Conservation (phyloP, 148 eudicot genomes). For the Camellia japonica region DNA sequence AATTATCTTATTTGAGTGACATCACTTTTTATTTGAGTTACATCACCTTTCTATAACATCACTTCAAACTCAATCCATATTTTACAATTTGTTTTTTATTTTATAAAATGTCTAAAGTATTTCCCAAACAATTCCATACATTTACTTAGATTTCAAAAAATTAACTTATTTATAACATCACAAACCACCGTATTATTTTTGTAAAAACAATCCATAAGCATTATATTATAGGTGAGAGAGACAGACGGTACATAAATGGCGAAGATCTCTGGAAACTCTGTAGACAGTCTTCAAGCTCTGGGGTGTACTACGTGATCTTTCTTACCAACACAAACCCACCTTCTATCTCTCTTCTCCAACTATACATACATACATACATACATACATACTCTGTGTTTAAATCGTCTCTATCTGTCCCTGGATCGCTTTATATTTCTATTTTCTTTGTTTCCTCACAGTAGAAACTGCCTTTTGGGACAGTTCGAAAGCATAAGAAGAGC, state of each 20-base stretch:
- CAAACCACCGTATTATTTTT: too few species aligned
- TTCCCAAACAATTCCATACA: too few species aligned
- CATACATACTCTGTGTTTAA: conserved; percentile 5
- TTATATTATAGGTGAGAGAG: not conserved
- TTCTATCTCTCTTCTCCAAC: not conserved
- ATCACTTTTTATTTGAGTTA: too few species aligned
- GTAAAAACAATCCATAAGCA: not conserved
- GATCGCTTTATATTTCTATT: conserved; percentile 3
- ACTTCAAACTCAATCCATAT: too few species aligned
- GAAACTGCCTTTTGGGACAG: conserved; percentile 19
- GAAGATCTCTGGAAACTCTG: conserved; percentile 24
- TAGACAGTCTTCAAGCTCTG: conserved; percentile 7
- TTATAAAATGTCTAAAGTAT: too few species aligned
- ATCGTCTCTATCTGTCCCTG: conserved; percentile 6
- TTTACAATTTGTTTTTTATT: too few species aligned
- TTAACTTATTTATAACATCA: too few species aligned
- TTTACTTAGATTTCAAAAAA: not conserved
- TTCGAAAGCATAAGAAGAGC: conserved; percentile 8
- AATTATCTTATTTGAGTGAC: too few species aligned
- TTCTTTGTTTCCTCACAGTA: conserved; percentile 2
- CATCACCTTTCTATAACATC: too few species aligned
- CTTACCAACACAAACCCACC: not conserved
- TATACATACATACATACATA: not conserved
- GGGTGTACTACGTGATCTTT: too few species aligned
- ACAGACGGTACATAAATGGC: conserved; percentile 15